Percentiles rank a stretch among this genome's conserved stretches.
phyloP scores from a whole-genome alignment of 1,284 basidiomycete genomes.

The Pseudozyma pruni region DNA sequence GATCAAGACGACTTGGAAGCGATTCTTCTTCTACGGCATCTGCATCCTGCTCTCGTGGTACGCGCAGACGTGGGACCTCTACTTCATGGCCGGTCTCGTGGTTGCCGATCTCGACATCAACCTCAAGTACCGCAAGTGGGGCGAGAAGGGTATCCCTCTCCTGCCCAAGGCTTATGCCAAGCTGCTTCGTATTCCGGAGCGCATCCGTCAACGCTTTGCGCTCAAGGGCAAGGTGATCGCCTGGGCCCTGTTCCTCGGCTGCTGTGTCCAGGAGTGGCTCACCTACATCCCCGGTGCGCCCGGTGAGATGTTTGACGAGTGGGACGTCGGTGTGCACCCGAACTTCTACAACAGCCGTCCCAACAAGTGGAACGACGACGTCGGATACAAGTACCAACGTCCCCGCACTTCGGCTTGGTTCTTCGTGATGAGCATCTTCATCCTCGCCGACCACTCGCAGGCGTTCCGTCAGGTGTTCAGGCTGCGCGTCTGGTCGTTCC shows the following conservation, averaged over 20 bases:
- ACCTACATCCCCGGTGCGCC: slow-evolving; percentile 33
- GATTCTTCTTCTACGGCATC: slow-evolving; percentile 52
- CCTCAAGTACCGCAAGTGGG: slow-evolving; percentile 56
- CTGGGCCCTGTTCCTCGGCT: slow-evolving; percentile 56
- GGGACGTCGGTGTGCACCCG: slow-evolving; percentile 57
- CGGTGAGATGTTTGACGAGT: slow-evolving; percentile 31
- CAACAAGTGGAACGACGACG: slow-evolving; percentile 35
- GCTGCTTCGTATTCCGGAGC: slow-evolving; percentile 32
- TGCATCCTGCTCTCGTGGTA: slow-evolving; percentile 58
- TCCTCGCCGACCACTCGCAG: slow-evolving; percentile 52
- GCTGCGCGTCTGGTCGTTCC: slow-evolving; percentile 52
- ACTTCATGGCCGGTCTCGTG: slow-evolving; percentile 60
- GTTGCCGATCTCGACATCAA: slow-evolving; percentile 59
- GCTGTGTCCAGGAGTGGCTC: slow-evolving; percentile 51
- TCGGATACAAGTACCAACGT: slow-evolving; percentile 38
- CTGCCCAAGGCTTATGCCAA: slow-evolving; percentile 31
- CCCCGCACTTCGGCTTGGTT: slow-evolving; percentile 44
- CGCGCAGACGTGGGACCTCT: slow-evolving; percentile 57
- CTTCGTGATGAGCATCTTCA: slow-evolving; percentile 53
- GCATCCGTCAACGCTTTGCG: slow-evolving; percentile 38
- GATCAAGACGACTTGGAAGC: slow-evolving; percentile 56
- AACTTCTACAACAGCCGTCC: slow-evolving; percentile 48
- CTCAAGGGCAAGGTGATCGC: slow-evolving; percentile 49
- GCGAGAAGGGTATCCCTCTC: slow-evolving; percentile 43
- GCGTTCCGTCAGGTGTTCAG: slow-evolving; percentile 54